Evolutionary conservation across 139 green algal species (phyloP).

Genomic region (Edaphochlamys debaryana): DNA sequence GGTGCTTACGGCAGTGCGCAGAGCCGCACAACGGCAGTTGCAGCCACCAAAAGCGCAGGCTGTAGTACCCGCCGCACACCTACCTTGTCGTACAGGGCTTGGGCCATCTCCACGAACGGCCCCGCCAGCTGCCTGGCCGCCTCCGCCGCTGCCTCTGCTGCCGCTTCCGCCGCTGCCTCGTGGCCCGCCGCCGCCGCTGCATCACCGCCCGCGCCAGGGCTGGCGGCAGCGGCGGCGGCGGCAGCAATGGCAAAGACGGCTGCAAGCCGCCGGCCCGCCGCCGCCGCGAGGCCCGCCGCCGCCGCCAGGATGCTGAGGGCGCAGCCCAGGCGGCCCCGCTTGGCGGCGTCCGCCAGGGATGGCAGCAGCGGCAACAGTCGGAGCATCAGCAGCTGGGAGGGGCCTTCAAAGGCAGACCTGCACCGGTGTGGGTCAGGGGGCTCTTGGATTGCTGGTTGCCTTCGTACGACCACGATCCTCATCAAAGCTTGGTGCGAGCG

Average conservation of each 20-base stretch:
- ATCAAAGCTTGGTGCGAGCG: too few species aligned
- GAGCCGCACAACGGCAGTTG: too few species aligned
- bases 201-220: background rate
- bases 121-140: background rate
- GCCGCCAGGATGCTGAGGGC: background rate
- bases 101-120: slow-evolving; percentile 21
- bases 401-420: slow-evolving; percentile 6
- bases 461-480: too few species aligned
- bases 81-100: too few species aligned
- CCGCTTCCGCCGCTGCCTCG: background rate
- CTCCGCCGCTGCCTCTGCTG: background rate
- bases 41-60: too few species aligned
- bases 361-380: slow-evolving; percentile 13
- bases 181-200: background rate
- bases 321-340: slow-evolving; percentile 3
- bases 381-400: background rate
- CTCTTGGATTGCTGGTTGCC: too few species aligned
- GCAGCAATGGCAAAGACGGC: background rate
- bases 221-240: background rate
- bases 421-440: too few species aligned
- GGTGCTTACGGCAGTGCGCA: too few species aligned
- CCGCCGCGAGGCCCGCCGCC: background rate
- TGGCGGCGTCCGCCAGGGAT: background rate
- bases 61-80: too few species aligned
- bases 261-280: too few species aligned